Base-by-base conservation (phyloP, 1,284 basidiomycete species). In the Microbotryum violaceum region DNA sequence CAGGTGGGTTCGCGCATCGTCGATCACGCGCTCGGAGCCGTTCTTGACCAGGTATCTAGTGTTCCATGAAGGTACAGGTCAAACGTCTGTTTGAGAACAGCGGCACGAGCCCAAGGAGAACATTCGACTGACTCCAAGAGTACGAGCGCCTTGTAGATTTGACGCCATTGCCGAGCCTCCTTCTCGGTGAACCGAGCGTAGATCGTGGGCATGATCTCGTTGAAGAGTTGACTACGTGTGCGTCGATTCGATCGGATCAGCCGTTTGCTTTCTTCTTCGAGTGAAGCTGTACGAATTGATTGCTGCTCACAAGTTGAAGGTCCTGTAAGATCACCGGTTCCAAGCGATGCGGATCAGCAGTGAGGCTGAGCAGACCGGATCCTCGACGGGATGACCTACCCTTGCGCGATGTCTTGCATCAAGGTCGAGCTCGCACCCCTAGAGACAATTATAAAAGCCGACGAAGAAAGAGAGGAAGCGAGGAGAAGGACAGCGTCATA, bases 161-260 rank as follows among this genome's bases (percentile, higher is more conserved):
- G 93, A 48, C 94, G 82, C 94, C 94, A 99, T 75, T 99, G 91
- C 33, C 88, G 81, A 0, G 96, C 96, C 76, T 98, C 96, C 78
- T 97, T 97, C 77, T 93, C 89, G 60, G 77, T 77, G 64, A 78
- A 78, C 52, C 73, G 63, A 91, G 29, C 82, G 77, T 97, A 98
- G 71, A 97, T 97, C 73, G 86, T 87, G 3, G 96, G 94, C 92
- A 99, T 97, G 74, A 98, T 92, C 79, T 99, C 96, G 77, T 98
- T 98, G 78, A 99, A 99, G 70, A 94, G 85, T 80, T 94, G 91
- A 78, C 90, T 93, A 73, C 23, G 31, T 37, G 52, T 49, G 37
- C 4, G 37, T 42, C 7, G 37, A 16, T 42, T 18, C 18, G 23
- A 3, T 23, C 44, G n/a, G 8, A 53, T 42, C 16, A 42, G 37